Evolutionary conservation across 2,329 filamentous ascomycete species (phyloP).

Genomic region (Hypoxylon sp.): DNA sequence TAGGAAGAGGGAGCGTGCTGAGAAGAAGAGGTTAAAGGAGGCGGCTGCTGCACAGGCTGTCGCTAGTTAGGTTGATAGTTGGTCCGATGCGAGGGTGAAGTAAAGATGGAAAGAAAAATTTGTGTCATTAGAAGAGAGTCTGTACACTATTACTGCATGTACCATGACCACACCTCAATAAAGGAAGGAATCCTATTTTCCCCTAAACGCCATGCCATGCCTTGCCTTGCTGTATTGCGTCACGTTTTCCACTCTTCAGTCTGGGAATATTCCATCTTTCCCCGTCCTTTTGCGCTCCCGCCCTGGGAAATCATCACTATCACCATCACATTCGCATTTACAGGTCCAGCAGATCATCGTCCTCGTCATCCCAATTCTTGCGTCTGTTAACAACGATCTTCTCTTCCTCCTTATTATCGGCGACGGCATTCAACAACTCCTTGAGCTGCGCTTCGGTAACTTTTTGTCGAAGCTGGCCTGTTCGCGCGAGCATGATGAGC

Average conservation of each 20-base stretch:
- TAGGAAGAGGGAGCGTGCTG: constrained; percentile 77
- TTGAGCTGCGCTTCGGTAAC: constrained; percentile 95
- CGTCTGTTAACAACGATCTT: constrained; percentile 90
- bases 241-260: not conserved
- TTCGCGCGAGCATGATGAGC: constrained; percentile 90
- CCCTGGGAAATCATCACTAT: constrained; percentile 1
- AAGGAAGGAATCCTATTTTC: constrained; percentile 24
- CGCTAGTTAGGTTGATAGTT: constrained; percentile 17
- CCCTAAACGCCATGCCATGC: constrained; percentile 51
- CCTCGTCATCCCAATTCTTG: constrained; percentile 88
- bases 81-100: not conserved
- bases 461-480: constrained; percentile 87
- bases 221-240: constrained; percentile 16
- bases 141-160: constrained; percentile 32
- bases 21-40: constrained; percentile 76
- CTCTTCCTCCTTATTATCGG: constrained; percentile 82
- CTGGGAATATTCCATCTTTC: constrained; percentile 5
- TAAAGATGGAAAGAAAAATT: constrained; percentile 7
- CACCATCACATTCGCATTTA: constrained; percentile 50
- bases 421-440: constrained; percentile 87
- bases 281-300: not conserved
- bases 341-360: constrained; percentile 79
- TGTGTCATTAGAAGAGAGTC: constrained; percentile 33
- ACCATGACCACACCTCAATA: constrained; percentile 17
- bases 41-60: constrained; percentile 41